Percentiles rank a stretch among this genome's conserved stretches.
Conservation (phyloP, 495 filamentous ascomycete genomes). For the Neurospora tetrasperma region DNA sequence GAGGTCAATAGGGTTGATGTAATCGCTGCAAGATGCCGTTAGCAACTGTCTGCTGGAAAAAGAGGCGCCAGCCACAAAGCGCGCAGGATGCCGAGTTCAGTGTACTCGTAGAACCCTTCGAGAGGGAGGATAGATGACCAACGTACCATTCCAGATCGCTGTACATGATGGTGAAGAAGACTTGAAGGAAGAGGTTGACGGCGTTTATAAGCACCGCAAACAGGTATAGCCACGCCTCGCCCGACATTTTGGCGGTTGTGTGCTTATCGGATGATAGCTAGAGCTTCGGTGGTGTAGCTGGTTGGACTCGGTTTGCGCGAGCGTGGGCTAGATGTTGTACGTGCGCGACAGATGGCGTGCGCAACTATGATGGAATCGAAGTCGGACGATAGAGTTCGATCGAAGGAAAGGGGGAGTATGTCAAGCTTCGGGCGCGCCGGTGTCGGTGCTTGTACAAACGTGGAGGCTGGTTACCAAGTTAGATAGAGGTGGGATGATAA, state of each 20-base stretch:
- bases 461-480: background rate
- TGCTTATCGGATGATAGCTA: background rate
- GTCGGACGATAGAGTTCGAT: constrained; percentile 2
- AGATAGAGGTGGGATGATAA: background rate
- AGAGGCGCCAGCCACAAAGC: background rate
- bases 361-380: constrained; percentile 1
- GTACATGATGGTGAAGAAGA: constrained; percentile 99
- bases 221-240: constrained; percentile 98
- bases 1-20: constrained; percentile 99
- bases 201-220: constrained; percentile 98
- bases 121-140: constrained; percentile 6
- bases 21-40: constrained; percentile 56
- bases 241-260: constrained; percentile 69
- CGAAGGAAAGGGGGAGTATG: background rate
- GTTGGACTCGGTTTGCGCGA: background rate
- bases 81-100: background rate
- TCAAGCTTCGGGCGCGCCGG: background rate
- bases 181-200: constrained; percentile 99
- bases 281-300: constrained; percentile 1
- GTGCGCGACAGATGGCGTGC: background rate
- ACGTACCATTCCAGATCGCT: constrained; percentile 93
- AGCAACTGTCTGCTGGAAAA: background rate
- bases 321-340: background rate
- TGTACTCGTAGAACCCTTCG: background rate
- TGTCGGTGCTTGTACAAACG: background rate